These are phyloP conservation scores for Centaurea solstitialis DNA, from an alignment of 129 eudicot genomes.

Conservation along the genomic window DNA sequence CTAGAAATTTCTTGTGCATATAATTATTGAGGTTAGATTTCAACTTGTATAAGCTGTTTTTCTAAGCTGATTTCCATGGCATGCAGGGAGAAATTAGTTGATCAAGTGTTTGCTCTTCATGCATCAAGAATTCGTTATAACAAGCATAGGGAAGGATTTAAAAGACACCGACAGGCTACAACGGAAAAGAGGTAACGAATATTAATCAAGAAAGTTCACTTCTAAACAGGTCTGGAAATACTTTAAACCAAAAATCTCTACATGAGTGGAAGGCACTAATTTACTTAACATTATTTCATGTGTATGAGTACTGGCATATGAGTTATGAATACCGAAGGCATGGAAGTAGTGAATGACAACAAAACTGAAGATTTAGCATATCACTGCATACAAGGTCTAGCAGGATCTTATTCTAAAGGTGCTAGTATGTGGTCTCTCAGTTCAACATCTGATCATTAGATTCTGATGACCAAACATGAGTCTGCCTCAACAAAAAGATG, in stretches of 20 bases:
- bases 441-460: neutral
- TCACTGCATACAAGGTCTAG: neutral
- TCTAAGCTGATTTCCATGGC: neutral
- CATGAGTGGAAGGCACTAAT: neutral
- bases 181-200: no score
- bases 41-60: neutral
- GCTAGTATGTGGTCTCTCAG: neutral
- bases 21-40: neutral
- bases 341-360: neutral
- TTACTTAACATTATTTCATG: neutral
- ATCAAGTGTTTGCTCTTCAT: neutral
- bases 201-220: neutral
- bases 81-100: neutral
- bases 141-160: no score
- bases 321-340: neutral
- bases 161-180: no score
- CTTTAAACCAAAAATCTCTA: neutral
- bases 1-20: neutral
- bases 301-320: neutral
- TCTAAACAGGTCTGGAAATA: neutral
- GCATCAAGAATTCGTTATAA: no score
- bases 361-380: neutral
- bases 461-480: neutral
- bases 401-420: neutral
- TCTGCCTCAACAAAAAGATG: neutral